These are phyloP conservation scores for Podaxis sp. DNA, from an alignment of 768 basidiomycete species.

Conservation along the genomic window DNA sequence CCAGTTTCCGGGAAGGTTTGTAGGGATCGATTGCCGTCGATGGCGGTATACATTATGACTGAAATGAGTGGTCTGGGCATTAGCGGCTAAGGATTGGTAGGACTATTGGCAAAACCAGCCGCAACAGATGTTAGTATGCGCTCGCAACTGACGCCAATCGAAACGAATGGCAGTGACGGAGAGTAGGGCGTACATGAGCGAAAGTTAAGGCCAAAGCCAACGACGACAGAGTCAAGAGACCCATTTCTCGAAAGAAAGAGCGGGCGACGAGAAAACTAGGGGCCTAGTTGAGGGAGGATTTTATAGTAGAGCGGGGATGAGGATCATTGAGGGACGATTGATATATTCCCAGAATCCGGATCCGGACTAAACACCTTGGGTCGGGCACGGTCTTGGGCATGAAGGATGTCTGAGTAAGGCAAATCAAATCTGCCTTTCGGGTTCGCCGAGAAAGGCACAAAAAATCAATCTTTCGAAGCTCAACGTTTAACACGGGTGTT, in stretches of 20 bases:
- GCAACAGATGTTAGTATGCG: slow-evolving; percentile 3
- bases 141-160: neutral
- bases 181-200: slow-evolving; percentile 31
- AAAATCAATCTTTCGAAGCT: neutral
- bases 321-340: neutral
- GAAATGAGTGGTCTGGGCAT: slow-evolving; percentile 20
- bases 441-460: slow-evolving; percentile 10
- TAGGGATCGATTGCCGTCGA: slow-evolving; percentile 37
- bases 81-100: slow-evolving; percentile 2
- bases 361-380: slow-evolving; percentile 8
- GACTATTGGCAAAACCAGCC: neutral
- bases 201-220: slow-evolving; percentile 30
- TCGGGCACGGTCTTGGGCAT: neutral
- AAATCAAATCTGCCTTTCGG: neutral
- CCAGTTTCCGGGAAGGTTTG: slow-evolving; percentile 51
- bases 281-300: neutral
- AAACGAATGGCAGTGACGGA: neutral
- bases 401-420: neutral
- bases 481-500: neutral
- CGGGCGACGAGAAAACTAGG: slow-evolving; percentile 10
- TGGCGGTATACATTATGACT: slow-evolving; percentile 19
- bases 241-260: slow-evolving; percentile 24
- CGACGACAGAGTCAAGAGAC: slow-evolving; percentile 25
- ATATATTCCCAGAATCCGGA: slow-evolving; percentile 15
- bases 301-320: slow-evolving; percentile 2